phyloP scores from a whole-genome alignment of 2,329 filamentous ascomycete genomes.

The Apiospora kogelbergensis region DNA sequence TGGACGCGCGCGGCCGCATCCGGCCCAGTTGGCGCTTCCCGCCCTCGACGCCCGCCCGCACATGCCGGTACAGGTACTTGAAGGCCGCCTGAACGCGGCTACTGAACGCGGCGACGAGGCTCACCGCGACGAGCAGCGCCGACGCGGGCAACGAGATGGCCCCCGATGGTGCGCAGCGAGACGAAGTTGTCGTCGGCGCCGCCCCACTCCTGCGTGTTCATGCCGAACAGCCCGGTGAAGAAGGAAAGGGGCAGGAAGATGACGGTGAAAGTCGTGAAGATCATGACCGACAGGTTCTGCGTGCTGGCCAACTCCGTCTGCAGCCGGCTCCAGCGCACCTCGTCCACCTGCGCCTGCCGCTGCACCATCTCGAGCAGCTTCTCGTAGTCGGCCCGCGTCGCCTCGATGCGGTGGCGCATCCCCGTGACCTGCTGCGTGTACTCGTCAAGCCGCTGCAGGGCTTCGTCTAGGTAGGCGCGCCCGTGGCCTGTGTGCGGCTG shows the following conservation, averaged over 20 bases:
- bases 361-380: slow-evolving; percentile 68
- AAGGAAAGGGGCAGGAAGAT: slow-evolving; percentile 65
- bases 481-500: slow-evolving; percentile 44
- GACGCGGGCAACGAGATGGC: slow-evolving; percentile 49
- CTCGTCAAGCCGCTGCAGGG: slow-evolving; percentile 51
- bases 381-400: slow-evolving; percentile 62
- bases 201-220: slow-evolving; percentile 64
- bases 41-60: slow-evolving; percentile 12
- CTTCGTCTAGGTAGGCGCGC: slow-evolving; percentile 51
- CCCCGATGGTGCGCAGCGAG: slow-evolving; percentile 44
- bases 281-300: slow-evolving; percentile 64
- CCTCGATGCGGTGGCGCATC: slow-evolving; percentile 58
- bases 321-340: slow-evolving; percentile 61
- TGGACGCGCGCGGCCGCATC: slow-evolving; percentile 28
- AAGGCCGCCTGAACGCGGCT: slow-evolving; percentile 38
- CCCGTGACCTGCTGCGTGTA: slow-evolving; percentile 54
- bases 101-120: slow-evolving; percentile 58
- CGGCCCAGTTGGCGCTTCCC: slow-evolving; percentile 19
- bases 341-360: slow-evolving; percentile 65
- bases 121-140: slow-evolving; percentile 45
- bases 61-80: slow-evolving; percentile 23
- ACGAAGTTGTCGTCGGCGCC: slow-evolving; percentile 41
- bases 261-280: slow-evolving; percentile 64
- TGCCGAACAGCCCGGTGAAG: slow-evolving; percentile 65
- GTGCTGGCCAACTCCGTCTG: slow-evolving; percentile 63